Evolutionary conservation across 768 basidiomycete species (phyloP).

Genomic region (Auriscalpium microsporum): DNA sequence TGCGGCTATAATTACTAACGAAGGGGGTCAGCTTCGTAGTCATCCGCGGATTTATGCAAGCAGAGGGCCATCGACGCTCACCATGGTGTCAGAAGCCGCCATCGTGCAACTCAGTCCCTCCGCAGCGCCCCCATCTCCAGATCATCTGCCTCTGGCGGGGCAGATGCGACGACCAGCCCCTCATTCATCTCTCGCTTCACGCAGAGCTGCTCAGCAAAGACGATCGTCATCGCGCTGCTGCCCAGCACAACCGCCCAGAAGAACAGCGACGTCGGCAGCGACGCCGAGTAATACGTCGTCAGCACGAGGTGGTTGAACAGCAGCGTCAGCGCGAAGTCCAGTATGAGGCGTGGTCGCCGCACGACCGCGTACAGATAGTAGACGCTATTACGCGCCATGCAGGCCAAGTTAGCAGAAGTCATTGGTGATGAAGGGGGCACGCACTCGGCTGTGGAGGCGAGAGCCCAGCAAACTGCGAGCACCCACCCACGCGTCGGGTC

Average conservation of each 20-base stretch:
- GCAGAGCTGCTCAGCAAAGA: slow-evolving; percentile 86
- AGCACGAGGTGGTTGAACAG: slow-evolving; percentile 87
- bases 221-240: slow-evolving; percentile 65
- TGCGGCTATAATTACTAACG: too few relatives aligned
- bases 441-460: slow-evolving; percentile 79
- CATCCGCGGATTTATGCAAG: too few relatives aligned
- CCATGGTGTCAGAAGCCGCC: too few relatives aligned
- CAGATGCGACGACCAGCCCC: slow-evolving; percentile 50
- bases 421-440: slow-evolving; percentile 28
- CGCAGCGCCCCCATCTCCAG: slow-evolving; percentile 45
- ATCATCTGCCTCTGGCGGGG: slow-evolving; percentile 39
- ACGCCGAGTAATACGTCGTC: slow-evolving; percentile 84
- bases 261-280: slow-evolving; percentile 82
- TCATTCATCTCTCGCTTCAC: slow-evolving; percentile 86
- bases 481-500: slow-evolving; percentile 87
- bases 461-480: slow-evolving; percentile 79
- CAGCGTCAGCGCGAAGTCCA: slow-evolving; percentile 90
- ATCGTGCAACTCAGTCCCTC: slow-evolving; percentile 32
- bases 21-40: too few relatives aligned
- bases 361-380: slow-evolving; percentile 83
- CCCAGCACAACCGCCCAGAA: slow-evolving; percentile 80
- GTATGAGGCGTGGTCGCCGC: slow-evolving; percentile 85
- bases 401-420: background rate
- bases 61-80: too few relatives aligned
- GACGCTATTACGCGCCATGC: slow-evolving; percentile 32